phyloP scores from a whole-genome alignment of 352 stramenopile genomes.

The Phytophthora fragariaefolia region DNA sequence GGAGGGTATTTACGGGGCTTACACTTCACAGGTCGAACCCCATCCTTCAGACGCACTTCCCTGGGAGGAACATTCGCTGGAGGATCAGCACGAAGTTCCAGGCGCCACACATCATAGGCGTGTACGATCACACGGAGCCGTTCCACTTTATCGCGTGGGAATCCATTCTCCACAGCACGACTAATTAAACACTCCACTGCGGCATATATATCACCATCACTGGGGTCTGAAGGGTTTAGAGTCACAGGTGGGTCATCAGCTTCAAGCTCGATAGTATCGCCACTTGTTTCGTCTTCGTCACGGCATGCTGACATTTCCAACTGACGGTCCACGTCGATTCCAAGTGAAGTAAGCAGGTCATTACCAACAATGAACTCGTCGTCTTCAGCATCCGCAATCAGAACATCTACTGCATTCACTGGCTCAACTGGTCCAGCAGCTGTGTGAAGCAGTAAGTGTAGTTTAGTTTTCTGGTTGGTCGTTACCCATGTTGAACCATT shows the following conservation, averaged over 20 bases:
- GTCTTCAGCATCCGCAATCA: slow-evolving; percentile 4
- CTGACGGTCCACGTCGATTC: slow-evolving; percentile 23
- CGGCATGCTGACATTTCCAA: slow-evolving; percentile 6
- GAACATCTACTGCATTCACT: background rate
- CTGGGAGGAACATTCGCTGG: too few species aligned
- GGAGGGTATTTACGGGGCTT: too few species aligned
- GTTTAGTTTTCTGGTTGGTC: background rate
- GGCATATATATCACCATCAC: slow-evolving; percentile 9
- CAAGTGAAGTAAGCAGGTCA: too few species aligned
- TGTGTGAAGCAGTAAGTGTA: slow-evolving; percentile 18
- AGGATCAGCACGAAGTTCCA: too few species aligned
- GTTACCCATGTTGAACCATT: background rate
- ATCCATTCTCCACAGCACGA: slow-evolving; percentile 12
- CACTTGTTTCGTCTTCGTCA: background rate
- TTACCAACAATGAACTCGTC: too few species aligned
- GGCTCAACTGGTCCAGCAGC: slow-evolving; percentile 7
- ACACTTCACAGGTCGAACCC: too few species aligned
- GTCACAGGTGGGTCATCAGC: background rate
- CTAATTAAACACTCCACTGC: slow-evolving; percentile 5
- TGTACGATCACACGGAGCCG: too few species aligned
- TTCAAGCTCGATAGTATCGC: too few species aligned
- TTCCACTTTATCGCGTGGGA: slow-evolving; percentile 14
- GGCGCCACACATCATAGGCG: too few species aligned
- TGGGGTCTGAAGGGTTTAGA: background rate
- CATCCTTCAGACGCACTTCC: too few species aligned